phyloP scores from a whole-genome alignment of 257 asterid genomes.

The Prunella vulgaris region DNA sequence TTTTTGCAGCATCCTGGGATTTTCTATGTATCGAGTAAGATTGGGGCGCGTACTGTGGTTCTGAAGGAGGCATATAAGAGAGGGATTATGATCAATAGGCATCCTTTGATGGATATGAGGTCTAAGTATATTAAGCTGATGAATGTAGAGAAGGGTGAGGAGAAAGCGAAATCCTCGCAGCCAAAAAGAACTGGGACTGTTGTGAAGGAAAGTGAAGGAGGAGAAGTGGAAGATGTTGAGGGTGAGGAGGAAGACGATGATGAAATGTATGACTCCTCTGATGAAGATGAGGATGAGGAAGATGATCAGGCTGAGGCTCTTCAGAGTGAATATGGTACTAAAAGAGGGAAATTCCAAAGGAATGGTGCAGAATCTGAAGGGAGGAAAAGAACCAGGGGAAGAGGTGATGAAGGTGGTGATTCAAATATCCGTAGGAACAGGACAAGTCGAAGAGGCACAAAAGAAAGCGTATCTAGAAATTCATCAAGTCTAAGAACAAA shows the following conservation, averaged over 20 bases:
- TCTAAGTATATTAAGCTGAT: conserved; percentile 57
- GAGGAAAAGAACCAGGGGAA: background rate
- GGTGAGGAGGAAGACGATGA: conserved; percentile 37
- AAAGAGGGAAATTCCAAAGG: conserved; percentile 11
- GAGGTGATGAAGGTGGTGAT: background rate
- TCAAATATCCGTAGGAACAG: background rate
- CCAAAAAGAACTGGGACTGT: conserved; percentile 31
- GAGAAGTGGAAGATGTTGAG: conserved; percentile 27
- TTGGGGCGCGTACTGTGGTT: conserved; percentile 64
- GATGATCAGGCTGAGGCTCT: conserved; percentile 24
- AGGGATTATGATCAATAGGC: conserved; percentile 56
- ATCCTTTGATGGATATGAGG: conserved; percentile 60
- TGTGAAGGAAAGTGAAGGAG: conserved; percentile 32
- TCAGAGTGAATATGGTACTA: conserved; percentile 13
- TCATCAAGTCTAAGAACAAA: background rate
- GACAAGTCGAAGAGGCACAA: conserved; percentile 17
- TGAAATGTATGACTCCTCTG: conserved; percentile 27
- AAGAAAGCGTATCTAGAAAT: background rate
- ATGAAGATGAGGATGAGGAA: conserved; percentile 28
- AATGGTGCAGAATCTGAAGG: conserved; percentile 13
- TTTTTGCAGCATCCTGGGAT: conserved; percentile 84
- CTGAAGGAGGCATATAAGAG: conserved; percentile 77
- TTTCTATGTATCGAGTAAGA: conserved; percentile 73
- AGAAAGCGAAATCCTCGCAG: conserved; percentile 23
- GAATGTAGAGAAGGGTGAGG: conserved; percentile 48